Conservation (phyloP, 257 asterid species). For the Solanum gandarillasii region DNA sequence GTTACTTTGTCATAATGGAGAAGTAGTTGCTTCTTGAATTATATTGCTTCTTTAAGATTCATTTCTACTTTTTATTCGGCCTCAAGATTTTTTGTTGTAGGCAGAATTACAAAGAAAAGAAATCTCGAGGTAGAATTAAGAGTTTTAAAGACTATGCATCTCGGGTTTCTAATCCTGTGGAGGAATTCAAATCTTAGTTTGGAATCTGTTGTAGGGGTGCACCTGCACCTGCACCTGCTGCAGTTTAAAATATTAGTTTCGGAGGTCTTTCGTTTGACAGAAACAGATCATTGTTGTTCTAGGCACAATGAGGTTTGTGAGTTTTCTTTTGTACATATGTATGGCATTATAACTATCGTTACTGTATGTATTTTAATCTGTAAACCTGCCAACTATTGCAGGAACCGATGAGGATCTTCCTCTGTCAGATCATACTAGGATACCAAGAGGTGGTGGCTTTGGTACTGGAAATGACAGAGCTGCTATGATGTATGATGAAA, state of each 20-base stretch:
- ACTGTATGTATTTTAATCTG: neutral
- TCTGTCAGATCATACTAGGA: slow-evolving; percentile 67
- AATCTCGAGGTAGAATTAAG: neutral
- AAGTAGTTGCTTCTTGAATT: neutral
- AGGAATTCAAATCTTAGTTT: neutral
- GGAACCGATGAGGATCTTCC: slow-evolving; percentile 93
- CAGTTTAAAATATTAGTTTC: neutral
- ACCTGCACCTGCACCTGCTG: neutral
- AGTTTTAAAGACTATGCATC: neutral
- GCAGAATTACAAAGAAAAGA: neutral
- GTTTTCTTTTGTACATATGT: neutral
- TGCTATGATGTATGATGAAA: slow-evolving; percentile 18
- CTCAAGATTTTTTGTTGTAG: neutral
- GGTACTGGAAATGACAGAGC: neutral
- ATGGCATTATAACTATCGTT: neutral
- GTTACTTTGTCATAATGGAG: too few species aligned
- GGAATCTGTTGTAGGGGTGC: neutral
- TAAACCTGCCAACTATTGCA: slow-evolving; percentile 14
- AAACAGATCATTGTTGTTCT: neutral
- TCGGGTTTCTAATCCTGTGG: neutral
- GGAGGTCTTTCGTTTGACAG: neutral
- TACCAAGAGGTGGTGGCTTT: neutral
- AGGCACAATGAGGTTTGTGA: neutral
- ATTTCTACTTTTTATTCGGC: neutral
- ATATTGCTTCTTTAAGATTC: neutral